Base-by-base conservation (phyloP, 2,329 filamentous ascomycete species). In the Arthroderma sp. region DNA sequence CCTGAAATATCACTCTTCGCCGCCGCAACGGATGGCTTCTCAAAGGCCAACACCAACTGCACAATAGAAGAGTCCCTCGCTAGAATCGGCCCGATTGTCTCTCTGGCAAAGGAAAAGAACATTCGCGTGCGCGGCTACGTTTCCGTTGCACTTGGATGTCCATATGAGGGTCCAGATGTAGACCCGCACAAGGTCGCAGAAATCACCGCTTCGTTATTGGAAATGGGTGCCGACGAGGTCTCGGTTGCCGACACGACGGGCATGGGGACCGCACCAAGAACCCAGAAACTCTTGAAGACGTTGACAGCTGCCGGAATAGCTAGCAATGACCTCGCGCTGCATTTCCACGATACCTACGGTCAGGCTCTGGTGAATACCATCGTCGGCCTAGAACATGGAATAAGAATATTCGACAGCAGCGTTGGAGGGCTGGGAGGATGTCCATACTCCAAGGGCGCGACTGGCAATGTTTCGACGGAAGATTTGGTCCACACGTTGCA, bases 331-430 rank as follows among this genome's bases (percentile, higher is more conserved):
- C 64, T 85, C 8, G 82, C 81, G 1, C 70, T 85, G 58, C 82
- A 85, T 66, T 85, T 85, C 65, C 82, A 85, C 63, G 82, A 85
- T 63, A 85, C 82, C 0, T 85, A 83, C 63, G 82, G 82, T 1
- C 80, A 83, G 65, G 82, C 82, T 1, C 67, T 85, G 47, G 78
- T 84, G 8, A 85, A 85, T 60, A 79, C 79, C 0, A 74, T 84
- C 9, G 79, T 85, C 0, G 79, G 77, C 1, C 68, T 85, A 9
- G 82, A 85, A 64, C 79, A 83, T 64, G 82, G 82, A 2, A 76
- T 85, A 21, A 71, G 82, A 38, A 80, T 80, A 1, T 85, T 85
- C 63, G 82, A 85, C 63, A 78, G 78, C 54, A 82, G 81, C 54
- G 82, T 85, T 5, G 81, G 78, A 15, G 82, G 82, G 0, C 71